Evolutionary conservation across 2,329 filamentous ascomycete species (phyloP), one percentile per base, ranked within the genome.

Genomic region (Botrytis elliptica): DNA sequence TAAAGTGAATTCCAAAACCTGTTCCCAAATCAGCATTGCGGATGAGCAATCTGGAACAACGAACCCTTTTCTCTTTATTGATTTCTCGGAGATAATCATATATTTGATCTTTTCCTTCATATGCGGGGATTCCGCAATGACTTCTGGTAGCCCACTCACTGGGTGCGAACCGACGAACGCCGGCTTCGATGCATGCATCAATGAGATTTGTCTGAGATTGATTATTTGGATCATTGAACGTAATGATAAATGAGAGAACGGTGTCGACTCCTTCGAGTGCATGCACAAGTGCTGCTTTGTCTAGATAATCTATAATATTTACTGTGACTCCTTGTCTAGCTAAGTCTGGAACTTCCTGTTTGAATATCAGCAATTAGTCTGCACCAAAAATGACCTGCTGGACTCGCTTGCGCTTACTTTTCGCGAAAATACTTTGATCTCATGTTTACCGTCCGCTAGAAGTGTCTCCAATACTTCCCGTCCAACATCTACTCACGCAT

Each of bases 381-480:
- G 9, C 22, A 38, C 8, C 1, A 20, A 22, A 25, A 5, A 3
- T 25, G 29, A 22, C 8, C 18, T 18, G 20, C 20, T 10, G 20
- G 33, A 12, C 20, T 60, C 57, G 57, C 33, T n/a, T 52, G 29
- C n/a, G 22, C 29, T 33, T 67, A 85, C 85, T 63, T 82, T 84
- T 75, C 87, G 82, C 1, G 84, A 86, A 2, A 90, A 79, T 33
- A 90, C 81, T 0, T 83, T 79, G 64, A 90, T 86, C 0, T 88
- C 82, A 73, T 90, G 88, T 71, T 85, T 88, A 16, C 83, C 82
- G 5, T 82, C 82, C 4, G 84, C 83, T 4, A 87, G 77, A 0
- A 89, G 81, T 5, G 80, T 83, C 73, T 89, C 86, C 36, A 89
- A 80, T 16, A 90, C 78, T 77, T 88, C 87, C 60, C 81, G 83